These are phyloP conservation scores for Erodium chrysanthum DNA, from an alignment of 441 rosid species.

Conservation along the genomic window DNA sequence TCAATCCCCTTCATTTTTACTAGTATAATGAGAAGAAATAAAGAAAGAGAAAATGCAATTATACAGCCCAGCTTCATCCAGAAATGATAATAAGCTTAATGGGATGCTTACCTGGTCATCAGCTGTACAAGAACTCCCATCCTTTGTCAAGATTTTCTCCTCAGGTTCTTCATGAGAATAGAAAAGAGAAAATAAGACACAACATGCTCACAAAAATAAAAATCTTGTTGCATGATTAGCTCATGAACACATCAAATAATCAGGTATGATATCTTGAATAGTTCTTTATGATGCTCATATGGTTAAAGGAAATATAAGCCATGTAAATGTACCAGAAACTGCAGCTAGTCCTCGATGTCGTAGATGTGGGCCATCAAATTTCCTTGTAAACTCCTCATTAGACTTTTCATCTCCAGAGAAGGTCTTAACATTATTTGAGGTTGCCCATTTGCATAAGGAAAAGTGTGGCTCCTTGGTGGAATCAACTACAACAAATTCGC, in stretches of 20 bases:
- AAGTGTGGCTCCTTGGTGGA: conserved; percentile 40
- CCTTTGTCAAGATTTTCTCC: conserved; percentile 21
- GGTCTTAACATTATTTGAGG: conserved; percentile 26
- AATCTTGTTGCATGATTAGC: not conserved
- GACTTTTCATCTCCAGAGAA: conserved; percentile 24
- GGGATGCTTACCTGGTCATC: conserved; percentile 39
- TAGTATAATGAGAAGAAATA: not conserved
- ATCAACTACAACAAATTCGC: conserved; percentile 27
- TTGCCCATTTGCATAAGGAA: conserved; percentile 62
- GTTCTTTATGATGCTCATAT: conserved; percentile 1
- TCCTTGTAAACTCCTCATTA: conserved; percentile 24
- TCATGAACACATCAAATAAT: not conserved
- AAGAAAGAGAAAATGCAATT: conserved; percentile 1
- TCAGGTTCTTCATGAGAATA: conserved; percentile 24
- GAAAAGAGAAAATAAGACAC: conserved; percentile 17
- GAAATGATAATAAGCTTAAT: not conserved
- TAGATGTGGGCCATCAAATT: conserved; percentile 30
- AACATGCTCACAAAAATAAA: conserved; percentile 10
- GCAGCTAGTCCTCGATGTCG: conserved; percentile 36
- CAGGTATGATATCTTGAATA: not conserved
- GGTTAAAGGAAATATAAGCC: not conserved
- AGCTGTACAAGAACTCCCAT: conserved; percentile 21
- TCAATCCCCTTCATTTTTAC: not conserved
- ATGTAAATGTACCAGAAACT: conserved; percentile 35
- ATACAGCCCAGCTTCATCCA: not conserved